Evolutionary conservation across 768 basidiomycete species (phyloP), one percentile per base, ranked within the genome.

Genomic region (Mrakia blollopis): DNA sequence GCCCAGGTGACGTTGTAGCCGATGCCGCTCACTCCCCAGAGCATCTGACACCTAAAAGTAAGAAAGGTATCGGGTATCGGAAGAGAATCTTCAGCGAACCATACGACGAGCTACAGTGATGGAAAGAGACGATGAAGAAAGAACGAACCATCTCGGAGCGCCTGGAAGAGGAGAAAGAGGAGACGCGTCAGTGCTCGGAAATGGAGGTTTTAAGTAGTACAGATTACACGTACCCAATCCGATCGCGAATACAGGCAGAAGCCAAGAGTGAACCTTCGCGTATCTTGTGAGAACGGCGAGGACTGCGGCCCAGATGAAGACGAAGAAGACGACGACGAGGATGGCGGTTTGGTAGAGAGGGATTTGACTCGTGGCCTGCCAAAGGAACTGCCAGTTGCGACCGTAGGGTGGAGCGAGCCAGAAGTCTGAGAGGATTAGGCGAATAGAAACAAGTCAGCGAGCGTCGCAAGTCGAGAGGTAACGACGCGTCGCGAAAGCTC

Each of bases 241-340:
- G 72, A 97, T 93, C 7, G 94, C 94, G 81, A 97, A 97, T 10
- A 97, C 92, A 62, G 94, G 93, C 50, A 97, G 85, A 18, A 97
- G 85, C 94, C 94, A 97, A 11, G 93, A 95, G 82, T 97, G 94
- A 13, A 92, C 91, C 84, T 95, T 96, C 81, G 92, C 92, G 85
- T 93, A 90, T 28, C 75, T 32, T 23, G 77, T 96, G 81, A 97
- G 86, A 73, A 93, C 84, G 72, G 87, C 81, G 81, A 97, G 85
- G 85, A 92, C 86, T 3, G 87, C 79, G 7, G 87, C 91, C 94
- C 94, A 97, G 63, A 97, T 88, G 75, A 88, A 89, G 78, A 97
- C 83, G 84, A 97, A 97, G 89, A 97, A 97, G 37, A 86, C 79
- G 81, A 91, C 82, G 82, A 96, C 87, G 72, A 96, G 89, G 32